Evolutionary conservation across 2,329 filamentous ascomycete species (phyloP).

Genomic region (Fusarium guadeloupense): DNA sequence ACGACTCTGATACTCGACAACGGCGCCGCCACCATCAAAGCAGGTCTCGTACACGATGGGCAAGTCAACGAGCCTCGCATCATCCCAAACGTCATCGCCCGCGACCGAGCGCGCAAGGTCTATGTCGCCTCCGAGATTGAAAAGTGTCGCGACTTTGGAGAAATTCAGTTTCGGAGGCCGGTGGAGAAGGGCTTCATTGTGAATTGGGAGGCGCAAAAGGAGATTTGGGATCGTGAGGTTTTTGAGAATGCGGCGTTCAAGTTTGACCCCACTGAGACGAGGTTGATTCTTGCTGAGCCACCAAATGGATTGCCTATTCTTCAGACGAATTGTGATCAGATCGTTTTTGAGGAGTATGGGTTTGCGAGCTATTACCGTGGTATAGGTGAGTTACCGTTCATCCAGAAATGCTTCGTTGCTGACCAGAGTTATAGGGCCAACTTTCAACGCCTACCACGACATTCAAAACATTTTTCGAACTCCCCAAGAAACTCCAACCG

Average conservation of each 20-base stretch:
- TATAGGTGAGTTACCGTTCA: slow-evolving; percentile 61
- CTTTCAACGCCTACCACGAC: slow-evolving; percentile 85
- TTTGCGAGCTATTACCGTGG: slow-evolving; percentile 87
- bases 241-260: slow-evolving; percentile 73
- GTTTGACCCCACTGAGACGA: slow-evolving; percentile 83
- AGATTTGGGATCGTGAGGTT: slow-evolving; percentile 93
- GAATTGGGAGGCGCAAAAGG: slow-evolving; percentile 95
- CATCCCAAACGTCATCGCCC: slow-evolving; percentile 89
- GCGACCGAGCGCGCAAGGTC: slow-evolving; percentile 79
- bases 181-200: slow-evolving; percentile 96
- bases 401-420: neutral
- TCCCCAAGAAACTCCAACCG: slow-evolving; percentile 56
- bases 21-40: slow-evolving; percentile 90
- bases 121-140: slow-evolving; percentile 84
- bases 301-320: slow-evolving; percentile 83
- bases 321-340: slow-evolving; percentile 92
- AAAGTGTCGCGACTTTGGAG: slow-evolving; percentile 86
- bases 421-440: slow-evolving; percentile 62
- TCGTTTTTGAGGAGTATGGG: slow-evolving; percentile 96
- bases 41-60: slow-evolving; percentile 72
- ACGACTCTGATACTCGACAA: slow-evolving; percentile 91
- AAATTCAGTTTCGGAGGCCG: slow-evolving; percentile 85
- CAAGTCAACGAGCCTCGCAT: slow-evolving; percentile 67
- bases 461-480: slow-evolving; percentile 74
- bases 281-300: slow-evolving; percentile 84